Conservation (phyloP, 202 grass and related monocot species). For the Setaria italica region DNA sequence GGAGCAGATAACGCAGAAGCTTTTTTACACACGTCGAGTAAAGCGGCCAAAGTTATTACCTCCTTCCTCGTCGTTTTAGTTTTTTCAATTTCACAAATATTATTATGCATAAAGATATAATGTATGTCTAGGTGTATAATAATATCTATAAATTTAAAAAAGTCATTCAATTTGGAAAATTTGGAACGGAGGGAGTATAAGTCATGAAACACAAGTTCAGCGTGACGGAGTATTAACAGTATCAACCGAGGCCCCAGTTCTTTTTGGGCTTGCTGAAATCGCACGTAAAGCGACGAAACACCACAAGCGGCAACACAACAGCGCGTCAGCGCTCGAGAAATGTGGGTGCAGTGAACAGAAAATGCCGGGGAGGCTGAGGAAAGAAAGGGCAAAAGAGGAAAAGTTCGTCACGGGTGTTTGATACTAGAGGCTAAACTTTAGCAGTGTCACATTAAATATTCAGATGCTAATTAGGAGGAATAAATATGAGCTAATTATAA, state of each 20-base stretch:
- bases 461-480: no score
- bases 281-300: constrained; percentile 20
- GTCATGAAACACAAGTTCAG: constrained; percentile 16
- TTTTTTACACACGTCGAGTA: neutral
- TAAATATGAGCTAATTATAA: no score
- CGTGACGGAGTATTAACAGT: constrained; percentile 33
- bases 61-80: no score
- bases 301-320: neutral
- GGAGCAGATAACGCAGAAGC: neutral
- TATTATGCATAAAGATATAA: no score
- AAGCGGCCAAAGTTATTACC: neutral
- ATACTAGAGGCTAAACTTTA: no score
- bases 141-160: no score
- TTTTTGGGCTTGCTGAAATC: neutral
- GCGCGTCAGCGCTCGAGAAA: neutral
- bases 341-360: neutral
- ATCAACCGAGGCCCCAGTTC: neutral
- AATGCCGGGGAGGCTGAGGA: neutral
- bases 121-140: no score
- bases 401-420: neutral
- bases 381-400: neutral
- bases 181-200: no score
- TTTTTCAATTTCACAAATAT: no score
- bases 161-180: no score
- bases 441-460: no score